Conservation (phyloP, 2,329 filamentous ascomycete species). For the Colletotrichum neosansevieriae region DNA sequence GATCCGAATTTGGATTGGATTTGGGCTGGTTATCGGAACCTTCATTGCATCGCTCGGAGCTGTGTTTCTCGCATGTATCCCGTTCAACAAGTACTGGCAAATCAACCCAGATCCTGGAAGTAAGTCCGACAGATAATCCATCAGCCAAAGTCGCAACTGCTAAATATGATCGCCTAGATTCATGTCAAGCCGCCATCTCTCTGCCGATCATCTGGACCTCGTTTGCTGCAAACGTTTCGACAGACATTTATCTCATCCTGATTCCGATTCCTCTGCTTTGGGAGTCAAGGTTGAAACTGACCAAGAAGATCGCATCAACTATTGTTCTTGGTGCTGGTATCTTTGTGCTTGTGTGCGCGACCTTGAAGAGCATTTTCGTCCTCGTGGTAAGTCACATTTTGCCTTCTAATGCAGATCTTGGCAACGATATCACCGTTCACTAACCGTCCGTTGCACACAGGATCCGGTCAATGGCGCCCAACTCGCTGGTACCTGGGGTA, state of each 20-base stretch:
- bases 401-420: neutral
- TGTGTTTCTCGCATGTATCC: constrained; percentile 64
- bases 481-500: constrained; percentile 56
- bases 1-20: constrained; percentile 62
- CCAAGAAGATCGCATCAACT: constrained; percentile 53
- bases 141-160: neutral
- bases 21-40: constrained; percentile 59
- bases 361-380: constrained; percentile 53
- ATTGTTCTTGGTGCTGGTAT: constrained; percentile 54
- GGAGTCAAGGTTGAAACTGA: constrained; percentile 50
- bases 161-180: constrained; percentile 48
- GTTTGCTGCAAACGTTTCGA: constrained; percentile 64
- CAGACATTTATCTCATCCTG: constrained; percentile 69
- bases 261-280: constrained; percentile 68
- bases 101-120: constrained; percentile 69
- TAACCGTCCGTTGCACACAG: constrained; percentile 42
- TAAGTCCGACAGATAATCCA: constrained; percentile 47
- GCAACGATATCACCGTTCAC: neutral
- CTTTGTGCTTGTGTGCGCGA: constrained; percentile 54
- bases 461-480: constrained; percentile 55
- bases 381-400: constrained; percentile 45
- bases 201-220: constrained; percentile 64
- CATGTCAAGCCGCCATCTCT: constrained; percentile 63
- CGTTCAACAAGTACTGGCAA: constrained; percentile 68
- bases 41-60: constrained; percentile 63